Base-by-base conservation (phyloP, 495 filamentous ascomycete species). In the Parmelia sp. region DNA sequence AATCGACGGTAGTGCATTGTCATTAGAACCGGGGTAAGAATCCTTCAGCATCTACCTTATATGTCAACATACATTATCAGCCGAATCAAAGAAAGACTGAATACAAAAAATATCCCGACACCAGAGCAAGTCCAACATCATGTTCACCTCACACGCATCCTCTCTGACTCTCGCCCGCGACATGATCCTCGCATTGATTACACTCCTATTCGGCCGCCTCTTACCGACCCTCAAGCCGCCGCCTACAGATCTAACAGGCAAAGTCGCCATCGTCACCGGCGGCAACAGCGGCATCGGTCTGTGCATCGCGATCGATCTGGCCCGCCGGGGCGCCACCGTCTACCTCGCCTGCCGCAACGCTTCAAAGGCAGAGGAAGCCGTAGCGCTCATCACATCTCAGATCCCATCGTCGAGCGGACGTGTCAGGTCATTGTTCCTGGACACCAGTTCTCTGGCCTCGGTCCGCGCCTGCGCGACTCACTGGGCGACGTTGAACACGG, bases 271-370 rank as follows among this genome's bases (percentile, higher is more conserved):
- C 45, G 61, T 71, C 17, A 71, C 69, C 17, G 69, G 69, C 33
- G 70, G 66, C 15, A 66, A 67, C 57, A 69, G 66, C 29, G 66
- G 65, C 4, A 71, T 72, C 44, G 70, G 70, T 33, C 61, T 72
- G 10, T 53, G 71, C 29, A 69, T 69, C 42, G 70, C 53, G 4
- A 36, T 65, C 29, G 61, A 64, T 21, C 47, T 72, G 7, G 66
- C 69, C 14, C 51, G 36, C 12, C 68, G 66, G 51, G 69, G 66
- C 17, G 60, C 63, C 44, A 71, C 63, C 6, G 66, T 72, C 60
- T 72, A 69, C 35, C 56, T 72, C 12, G 65, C 69, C 19, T 65
- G 69, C 33, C 70, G 69, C 42, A 71, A 66, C 55, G 9, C n/a
- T 39, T 55, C 63, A 31, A 61, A 65, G 57, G 47, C 63, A 10